phyloP scores from a whole-genome alignment of 345 rosid species.

The Arabidopsis suecica region DNA sequence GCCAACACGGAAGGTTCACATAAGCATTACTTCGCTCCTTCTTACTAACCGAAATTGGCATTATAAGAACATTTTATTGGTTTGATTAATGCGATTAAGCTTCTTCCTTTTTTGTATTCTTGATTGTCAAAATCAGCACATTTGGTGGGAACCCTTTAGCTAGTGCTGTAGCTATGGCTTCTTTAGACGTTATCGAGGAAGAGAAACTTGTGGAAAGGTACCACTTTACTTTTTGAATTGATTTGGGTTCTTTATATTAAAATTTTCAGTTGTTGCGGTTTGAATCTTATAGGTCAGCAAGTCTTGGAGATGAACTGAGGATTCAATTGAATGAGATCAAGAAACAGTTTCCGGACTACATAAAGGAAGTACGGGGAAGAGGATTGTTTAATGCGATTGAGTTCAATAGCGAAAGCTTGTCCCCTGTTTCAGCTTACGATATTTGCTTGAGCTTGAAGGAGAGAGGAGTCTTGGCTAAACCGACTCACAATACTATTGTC shows the following conservation, averaged over 20 bases:
- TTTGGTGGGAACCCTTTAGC: constrained; percentile 98
- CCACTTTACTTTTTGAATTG: background rate
- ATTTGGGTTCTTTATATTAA: constrained; percentile 4
- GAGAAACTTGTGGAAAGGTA: constrained; percentile 86
- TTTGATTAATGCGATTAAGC: constrained; percentile 6
- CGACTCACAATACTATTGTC: constrained; percentile 87
- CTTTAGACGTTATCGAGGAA: constrained; percentile 76
- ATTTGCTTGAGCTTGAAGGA: constrained; percentile 90
- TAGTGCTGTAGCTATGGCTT: constrained; percentile 90
- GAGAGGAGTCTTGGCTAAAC: constrained; percentile 92
- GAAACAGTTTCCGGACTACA: constrained; percentile 64
- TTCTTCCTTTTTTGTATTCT: constrained; percentile 1
- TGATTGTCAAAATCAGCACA: constrained; percentile 57
- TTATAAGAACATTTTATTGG: background rate
- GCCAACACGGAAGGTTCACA: constrained; percentile 93
- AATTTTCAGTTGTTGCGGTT: background rate
- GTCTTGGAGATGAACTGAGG: constrained; percentile 69
- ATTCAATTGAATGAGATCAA: constrained; percentile 60
- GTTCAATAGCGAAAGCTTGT: constrained; percentile 60
- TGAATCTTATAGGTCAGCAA: constrained; percentile 58
- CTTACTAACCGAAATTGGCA: background rate
- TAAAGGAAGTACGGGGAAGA: constrained; percentile 93
- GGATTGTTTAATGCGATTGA: constrained; percentile 93
- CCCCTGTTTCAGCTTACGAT: constrained; percentile 85
- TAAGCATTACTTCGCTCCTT: background rate